Evolutionary conservation across 1,139 yeast genomes (phyloP), one percentile per base, ranked within the genome.

Genomic region (Pichia norvegensis): DNA sequence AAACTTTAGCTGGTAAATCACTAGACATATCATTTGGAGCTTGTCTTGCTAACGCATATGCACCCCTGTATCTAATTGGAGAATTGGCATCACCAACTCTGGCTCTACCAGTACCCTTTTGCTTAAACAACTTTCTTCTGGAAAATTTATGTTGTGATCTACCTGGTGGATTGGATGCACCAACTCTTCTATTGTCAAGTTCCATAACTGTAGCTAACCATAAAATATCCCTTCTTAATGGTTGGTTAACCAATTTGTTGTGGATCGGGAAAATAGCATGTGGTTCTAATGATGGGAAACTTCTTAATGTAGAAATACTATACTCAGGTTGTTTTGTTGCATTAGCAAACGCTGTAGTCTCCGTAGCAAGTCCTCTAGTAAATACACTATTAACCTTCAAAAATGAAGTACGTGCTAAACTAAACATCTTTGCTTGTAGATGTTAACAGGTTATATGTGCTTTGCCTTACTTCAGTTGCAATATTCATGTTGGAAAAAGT

Each of bases 81-180:
- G 96, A 86, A 58, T 92, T 92, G 49, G 87, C 88, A 67, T 88
- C 97, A 69, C 98, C 99, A 50, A 80, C 83, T 72, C 99, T 83
- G 47, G 99, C 99, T 52, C 77, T 74, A 66, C 99, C 99, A 17
- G 88, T 70, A 53, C 98, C 97, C 68, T 92, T 92, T 67, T 92
- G 98, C 23, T 88, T 87, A 46, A 80, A 73, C 55, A 92, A 72
- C 64, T 92, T 92, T 60, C 78, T 76, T 64, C 94, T 78, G 25
- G 95, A 85, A 65, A 78, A 90, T 47, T 92, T 90, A 68, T 84
- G 84, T 58, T 87, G 95, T 40, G 86, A 78, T 65, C 95, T 83
- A 48, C 92, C 85, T 39, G 85, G 81, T 33, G 92, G 94, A 61
- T 83, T 82, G 2, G 88, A 81, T 0, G 97, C 76, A 38, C 97